Evolutionary conservation across 139 green algal genomes (phyloP).

Genomic region (Chlamydomonas sp.): DNA sequence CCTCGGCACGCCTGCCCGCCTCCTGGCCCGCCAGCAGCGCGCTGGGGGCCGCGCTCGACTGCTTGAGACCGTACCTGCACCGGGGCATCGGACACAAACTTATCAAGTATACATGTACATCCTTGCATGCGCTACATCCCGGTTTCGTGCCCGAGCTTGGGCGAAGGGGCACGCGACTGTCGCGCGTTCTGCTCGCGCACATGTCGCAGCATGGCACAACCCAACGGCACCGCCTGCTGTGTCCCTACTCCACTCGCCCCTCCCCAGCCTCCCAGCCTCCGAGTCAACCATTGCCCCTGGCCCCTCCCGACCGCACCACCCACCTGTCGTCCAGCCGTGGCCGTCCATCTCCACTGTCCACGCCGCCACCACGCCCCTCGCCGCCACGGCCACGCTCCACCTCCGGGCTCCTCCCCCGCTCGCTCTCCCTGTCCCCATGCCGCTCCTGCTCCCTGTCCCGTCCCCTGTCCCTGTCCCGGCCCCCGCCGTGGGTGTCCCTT

Average conservation of each 20-base stretch:
- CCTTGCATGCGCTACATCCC: too few species aligned
- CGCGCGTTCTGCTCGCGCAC: too few species aligned
- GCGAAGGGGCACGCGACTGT: too few species aligned
- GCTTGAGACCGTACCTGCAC: slow-evolving; percentile 47
- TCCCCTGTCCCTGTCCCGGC: not conserved
- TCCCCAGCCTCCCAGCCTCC: not conserved
- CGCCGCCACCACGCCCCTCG: too few species aligned
- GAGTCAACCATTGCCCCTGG: not conserved
- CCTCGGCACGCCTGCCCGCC: slow-evolving; percentile 35
- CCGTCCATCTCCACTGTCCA: not conserved
- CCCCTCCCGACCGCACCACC: not conserved
- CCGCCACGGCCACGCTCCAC: not conserved
- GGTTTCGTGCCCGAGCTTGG: too few species aligned
- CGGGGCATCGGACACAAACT: not conserved
- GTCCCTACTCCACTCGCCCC: too few species aligned
- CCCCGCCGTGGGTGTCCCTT: not conserved
- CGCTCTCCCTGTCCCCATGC: not conserved
- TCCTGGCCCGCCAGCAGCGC: slow-evolving; percentile 4
- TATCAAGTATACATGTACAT: not conserved
- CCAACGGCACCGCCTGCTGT: not conserved
- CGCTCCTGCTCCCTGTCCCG: not conserved
- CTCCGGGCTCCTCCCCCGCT: not conserved
- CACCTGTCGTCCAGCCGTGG: slow-evolving; percentile 20
- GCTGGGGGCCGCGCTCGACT: slow-evolving; percentile 22
- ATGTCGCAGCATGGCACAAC: too few species aligned